These are phyloP conservation scores for Beta lomatogona DNA, from an alignment of 179 eudicot species.

Conservation along the genomic window DNA sequence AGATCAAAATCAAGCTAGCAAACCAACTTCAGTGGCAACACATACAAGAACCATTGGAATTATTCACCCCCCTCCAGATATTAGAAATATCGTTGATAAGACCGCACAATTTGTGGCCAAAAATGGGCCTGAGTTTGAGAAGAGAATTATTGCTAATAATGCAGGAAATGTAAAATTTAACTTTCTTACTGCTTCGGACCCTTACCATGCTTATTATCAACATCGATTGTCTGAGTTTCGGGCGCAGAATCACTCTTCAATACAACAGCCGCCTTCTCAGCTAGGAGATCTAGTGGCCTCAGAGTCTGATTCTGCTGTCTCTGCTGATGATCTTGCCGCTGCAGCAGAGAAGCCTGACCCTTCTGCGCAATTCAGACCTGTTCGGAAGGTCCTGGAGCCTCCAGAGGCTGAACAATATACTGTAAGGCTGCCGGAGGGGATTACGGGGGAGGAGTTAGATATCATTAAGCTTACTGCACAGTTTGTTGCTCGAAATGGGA, in stretches of 20 bases:
- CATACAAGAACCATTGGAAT: slow-evolving; percentile 84
- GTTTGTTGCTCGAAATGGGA: slow-evolving; percentile 91
- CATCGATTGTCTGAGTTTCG: slow-evolving; percentile 80
- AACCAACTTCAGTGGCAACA: slow-evolving; percentile 56
- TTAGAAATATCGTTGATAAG: slow-evolving; percentile 83
- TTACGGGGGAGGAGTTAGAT: slow-evolving; percentile 91
- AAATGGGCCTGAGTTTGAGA: slow-evolving; percentile 91
- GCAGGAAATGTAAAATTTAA: slow-evolving; percentile 85
- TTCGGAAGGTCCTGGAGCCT: slow-evolving; percentile 81
- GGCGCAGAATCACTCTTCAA: slow-evolving; percentile 52
- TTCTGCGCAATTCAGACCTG: slow-evolving; percentile 65
- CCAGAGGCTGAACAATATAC: slow-evolving; percentile 92
- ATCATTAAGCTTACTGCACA: slow-evolving; percentile 91
- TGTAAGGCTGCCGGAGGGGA: slow-evolving; percentile 92
- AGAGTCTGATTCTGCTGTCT: slow-evolving; percentile 38
- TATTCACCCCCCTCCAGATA: slow-evolving; percentile 91
- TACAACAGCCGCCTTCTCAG: slow-evolving; percentile 44
- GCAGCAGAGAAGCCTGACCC: slow-evolving; percentile 63
- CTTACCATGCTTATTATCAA: slow-evolving; percentile 92
- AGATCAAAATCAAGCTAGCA: slow-evolving; percentile 36
- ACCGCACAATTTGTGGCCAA: slow-evolving; percentile 86
- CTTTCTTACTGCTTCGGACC: slow-evolving; percentile 76
- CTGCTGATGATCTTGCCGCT: slow-evolving; percentile 44
- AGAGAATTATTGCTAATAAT: slow-evolving; percentile 71
- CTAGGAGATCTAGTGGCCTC: slow-evolving; percentile 40